Evolutionary conservation across 495 filamentous ascomycete species (phyloP).

Genomic region (Halenospora varia): DNA sequence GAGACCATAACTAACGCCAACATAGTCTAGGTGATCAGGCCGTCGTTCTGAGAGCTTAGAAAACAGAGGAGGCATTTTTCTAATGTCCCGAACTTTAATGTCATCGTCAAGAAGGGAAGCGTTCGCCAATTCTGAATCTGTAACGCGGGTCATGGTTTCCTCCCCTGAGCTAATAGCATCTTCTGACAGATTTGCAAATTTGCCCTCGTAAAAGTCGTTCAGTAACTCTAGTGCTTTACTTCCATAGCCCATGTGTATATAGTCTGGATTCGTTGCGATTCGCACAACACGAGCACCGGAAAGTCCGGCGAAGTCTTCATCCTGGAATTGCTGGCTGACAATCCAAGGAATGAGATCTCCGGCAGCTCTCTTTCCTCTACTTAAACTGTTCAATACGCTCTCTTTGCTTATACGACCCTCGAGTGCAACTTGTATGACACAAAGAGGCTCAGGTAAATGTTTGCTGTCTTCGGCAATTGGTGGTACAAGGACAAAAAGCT

Average conservation of each 20-base stretch:
- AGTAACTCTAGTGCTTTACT: slow-evolving; percentile 82
- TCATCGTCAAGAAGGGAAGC: slow-evolving; percentile 79
- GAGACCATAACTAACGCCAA: slow-evolving; percentile 93
- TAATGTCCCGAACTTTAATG: slow-evolving; percentile 85
- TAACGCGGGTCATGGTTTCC: slow-evolving; percentile 69
- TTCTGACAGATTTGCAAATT: slow-evolving; percentile 80
- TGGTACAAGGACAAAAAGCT: slow-evolving; percentile 91
- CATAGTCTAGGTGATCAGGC: slow-evolving; percentile 79
- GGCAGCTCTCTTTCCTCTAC: slow-evolving; percentile 82
- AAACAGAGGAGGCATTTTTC: slow-evolving; percentile 88
- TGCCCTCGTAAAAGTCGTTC: slow-evolving; percentile 90
- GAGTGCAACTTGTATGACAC: slow-evolving; percentile 90
- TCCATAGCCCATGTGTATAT: slow-evolving; percentile 87
- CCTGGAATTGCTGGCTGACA: slow-evolving; percentile 97
- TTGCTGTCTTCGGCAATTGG: slow-evolving; percentile 74
- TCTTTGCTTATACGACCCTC: slow-evolving; percentile 93
- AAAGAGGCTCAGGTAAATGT: slow-evolving; percentile 86
- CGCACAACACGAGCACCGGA: slow-evolving; percentile 91
- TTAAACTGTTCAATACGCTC: slow-evolving; percentile 84
- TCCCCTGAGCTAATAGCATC: slow-evolving; percentile 43
- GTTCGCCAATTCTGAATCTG: slow-evolving; percentile 76
- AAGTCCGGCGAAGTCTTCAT: slow-evolving; percentile 90
- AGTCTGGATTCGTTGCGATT: slow-evolving; percentile 96
- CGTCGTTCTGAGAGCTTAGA: slow-evolving; percentile 81
- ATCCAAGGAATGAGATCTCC: slow-evolving; percentile 98